Base-by-base conservation (phyloP, 441 rosid species). In the Erysimum cheiri region DNA sequence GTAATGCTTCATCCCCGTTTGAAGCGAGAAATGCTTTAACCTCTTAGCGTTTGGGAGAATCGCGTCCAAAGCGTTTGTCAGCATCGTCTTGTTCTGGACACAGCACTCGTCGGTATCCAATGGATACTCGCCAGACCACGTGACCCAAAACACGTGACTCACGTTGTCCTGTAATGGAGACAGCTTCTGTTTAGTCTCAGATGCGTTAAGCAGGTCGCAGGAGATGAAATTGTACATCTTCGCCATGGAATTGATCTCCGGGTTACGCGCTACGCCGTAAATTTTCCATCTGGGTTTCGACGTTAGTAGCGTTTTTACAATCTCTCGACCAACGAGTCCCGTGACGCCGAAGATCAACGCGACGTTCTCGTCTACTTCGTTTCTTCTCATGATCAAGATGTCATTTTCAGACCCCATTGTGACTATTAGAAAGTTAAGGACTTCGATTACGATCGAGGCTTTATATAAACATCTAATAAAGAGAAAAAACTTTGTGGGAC, bases 1-100 rank as follows among this genome's bases (percentile, higher is more conserved):
- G 31, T 91, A 91, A 56, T 93, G 93, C 81, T 88, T 89, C 87
- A 87, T 87, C 63, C 97, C 98, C 0, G 96, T 91, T 55, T 93
- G 98, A 4, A 93, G 85, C 1, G 93, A 87, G 65, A 93, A 81
- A 61, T 93, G 95, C 80, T 82, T 88, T 67, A 93, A 54, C 14
- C 77, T 47, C 46, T 82, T 79, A 0, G 89, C 83, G 29, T 48
- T 76, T 2, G 89, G 84, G 59, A 93, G 85, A 64, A 91, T 59
- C 12, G 81, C 83, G 65, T 82, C 77, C 72, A 93, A 74, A 74
- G 89, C 89, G 72, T 93, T 85, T 74, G 64, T 43, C 81, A 91
- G 78, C 98, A 93, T 93, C 62, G 69, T 71, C 81, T 61, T 73
- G 85, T 93, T 93, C 77, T 85, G 92, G 46, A 85, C 74, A 40